Conservation (phyloP, 176 grass and related monocot genomes). For the Aegilops umbellulata region DNA sequence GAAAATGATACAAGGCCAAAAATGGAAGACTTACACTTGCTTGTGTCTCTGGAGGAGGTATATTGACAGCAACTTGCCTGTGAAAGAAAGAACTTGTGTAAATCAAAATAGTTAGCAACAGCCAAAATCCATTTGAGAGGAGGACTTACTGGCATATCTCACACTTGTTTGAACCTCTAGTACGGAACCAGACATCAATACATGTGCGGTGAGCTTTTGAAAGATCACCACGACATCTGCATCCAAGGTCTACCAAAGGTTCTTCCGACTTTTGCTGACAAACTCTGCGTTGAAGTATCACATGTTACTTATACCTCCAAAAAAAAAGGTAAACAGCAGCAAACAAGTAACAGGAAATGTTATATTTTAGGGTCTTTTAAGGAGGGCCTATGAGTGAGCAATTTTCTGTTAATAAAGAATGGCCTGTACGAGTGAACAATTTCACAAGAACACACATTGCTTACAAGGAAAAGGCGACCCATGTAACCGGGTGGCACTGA, state of each 20-base stretch:
- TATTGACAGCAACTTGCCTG: slow-evolving; percentile 93
- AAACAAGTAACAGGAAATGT: neutral
- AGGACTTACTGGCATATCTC: slow-evolving; percentile 99
- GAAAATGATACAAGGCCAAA: slow-evolving; percentile 9
- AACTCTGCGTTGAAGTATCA: slow-evolving; percentile 47
- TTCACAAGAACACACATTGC: neutral
- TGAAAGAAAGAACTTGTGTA: slow-evolving; percentile 31
- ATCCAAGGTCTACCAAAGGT: slow-evolving; percentile 89
- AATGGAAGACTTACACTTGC: slow-evolving; percentile 68
- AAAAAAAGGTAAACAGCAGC: neutral
- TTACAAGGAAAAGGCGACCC: neutral
- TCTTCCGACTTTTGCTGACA: slow-evolving; percentile 96
- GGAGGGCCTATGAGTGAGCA: neutral
- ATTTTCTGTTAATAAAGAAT: neutral
- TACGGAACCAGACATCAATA: slow-evolving; percentile 93
- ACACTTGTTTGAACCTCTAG: slow-evolving; percentile 96
- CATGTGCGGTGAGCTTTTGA: slow-evolving; percentile 83
- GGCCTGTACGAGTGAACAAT: neutral
- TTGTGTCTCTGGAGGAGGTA: slow-evolving; percentile 85
- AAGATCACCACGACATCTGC: slow-evolving; percentile 93
- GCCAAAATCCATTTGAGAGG: slow-evolving; percentile 1
- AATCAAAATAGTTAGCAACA: slow-evolving; percentile 7
- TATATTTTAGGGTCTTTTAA: neutral
- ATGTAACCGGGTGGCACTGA: neutral
- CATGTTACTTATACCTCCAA: neutral